Conservation (phyloP, 306 rosid species). For the Alnus rubra region DNA sequence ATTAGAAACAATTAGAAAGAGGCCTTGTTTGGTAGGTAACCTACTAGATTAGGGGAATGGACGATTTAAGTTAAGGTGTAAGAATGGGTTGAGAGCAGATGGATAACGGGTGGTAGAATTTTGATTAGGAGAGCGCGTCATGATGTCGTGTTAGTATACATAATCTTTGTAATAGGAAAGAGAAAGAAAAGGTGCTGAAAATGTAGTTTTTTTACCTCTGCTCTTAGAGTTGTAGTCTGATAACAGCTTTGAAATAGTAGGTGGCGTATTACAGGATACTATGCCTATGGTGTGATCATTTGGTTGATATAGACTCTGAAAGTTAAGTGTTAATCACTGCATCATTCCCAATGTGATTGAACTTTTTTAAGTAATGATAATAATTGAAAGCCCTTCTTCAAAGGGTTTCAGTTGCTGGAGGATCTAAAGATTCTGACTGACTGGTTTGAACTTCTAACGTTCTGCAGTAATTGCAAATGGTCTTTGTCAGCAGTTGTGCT, state of each 20-base stretch:
- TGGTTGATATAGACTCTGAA: not conserved
- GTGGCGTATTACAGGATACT: no score
- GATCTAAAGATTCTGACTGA: conserved; percentile 11
- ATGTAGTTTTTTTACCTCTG: not conserved
- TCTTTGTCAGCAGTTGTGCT: conserved; percentile 70
- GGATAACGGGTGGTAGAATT: not conserved
- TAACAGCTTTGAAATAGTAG: not conserved
- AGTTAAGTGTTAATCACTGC: not conserved
- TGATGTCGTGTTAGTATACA: not conserved
- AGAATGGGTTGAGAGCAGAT: not conserved
- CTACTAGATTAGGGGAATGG: not conserved
- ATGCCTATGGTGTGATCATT: not conserved
- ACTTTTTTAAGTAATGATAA: not conserved
- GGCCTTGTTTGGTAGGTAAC: not conserved
- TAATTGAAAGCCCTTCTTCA: not conserved
- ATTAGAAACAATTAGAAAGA: not conserved
- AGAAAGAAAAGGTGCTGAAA: not conserved
- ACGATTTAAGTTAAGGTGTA: not conserved
- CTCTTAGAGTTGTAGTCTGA: not conserved
- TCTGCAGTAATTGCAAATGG: conserved; percentile 72
- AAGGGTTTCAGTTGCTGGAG: not conserved
- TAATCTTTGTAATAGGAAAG: not conserved
- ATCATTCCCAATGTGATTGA: not conserved
- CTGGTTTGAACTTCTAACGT: conserved; percentile 29
- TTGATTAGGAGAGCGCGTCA: not conserved